Conservation (phyloP, 768 basidiomycete species). For the Paxillus ammoniavirescens region DNA sequence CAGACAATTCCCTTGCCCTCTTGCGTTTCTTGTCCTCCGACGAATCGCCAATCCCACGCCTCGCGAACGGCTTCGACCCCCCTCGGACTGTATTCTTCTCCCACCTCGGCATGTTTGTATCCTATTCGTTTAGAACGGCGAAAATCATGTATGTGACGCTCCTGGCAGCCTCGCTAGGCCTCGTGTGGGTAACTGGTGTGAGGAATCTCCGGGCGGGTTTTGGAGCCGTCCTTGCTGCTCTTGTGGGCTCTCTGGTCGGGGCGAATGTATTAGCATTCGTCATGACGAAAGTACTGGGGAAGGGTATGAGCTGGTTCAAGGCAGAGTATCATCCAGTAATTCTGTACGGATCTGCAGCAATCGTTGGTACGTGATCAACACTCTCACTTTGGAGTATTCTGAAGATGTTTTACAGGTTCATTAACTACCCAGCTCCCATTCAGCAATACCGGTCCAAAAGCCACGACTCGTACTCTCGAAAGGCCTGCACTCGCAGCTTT, state of each 20-base stretch:
- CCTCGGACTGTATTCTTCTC: slow-evolving; percentile 80
- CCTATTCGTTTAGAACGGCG: slow-evolving; percentile 75
- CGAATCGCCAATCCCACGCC: slow-evolving; percentile 64
- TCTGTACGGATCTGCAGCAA: slow-evolving; percentile 73
- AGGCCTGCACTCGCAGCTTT: slow-evolving; percentile 58
- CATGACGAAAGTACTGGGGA: slow-evolving; percentile 60
- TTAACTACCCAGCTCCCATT: slow-evolving; percentile 61
- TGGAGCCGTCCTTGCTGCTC: slow-evolving; percentile 48
- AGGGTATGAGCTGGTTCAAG: slow-evolving; percentile 85
- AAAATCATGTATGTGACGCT: slow-evolving; percentile 58
- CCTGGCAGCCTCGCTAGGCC: slow-evolving; percentile 43
- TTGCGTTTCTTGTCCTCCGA: slow-evolving; percentile 70
- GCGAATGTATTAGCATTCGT: slow-evolving; percentile 73
- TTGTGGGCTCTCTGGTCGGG: slow-evolving; percentile 55
- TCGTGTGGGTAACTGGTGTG: slow-evolving; percentile 37
- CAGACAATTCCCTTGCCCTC: slow-evolving; percentile 80
- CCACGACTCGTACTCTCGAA: slow-evolving; percentile 45
- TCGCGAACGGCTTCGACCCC: slow-evolving; percentile 47
- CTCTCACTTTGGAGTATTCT: neutral
- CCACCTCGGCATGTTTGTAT: slow-evolving; percentile 62
- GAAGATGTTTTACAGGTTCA: slow-evolving; percentile 43
- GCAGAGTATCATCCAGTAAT: slow-evolving; percentile 61
- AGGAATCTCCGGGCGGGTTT: slow-evolving; percentile 38
- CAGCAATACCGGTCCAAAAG: slow-evolving; percentile 20
- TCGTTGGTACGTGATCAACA: slow-evolving; percentile 54